Conservation (phyloP, 176 grass and related monocot genomes). For the Oryza glumipatula region DNA sequence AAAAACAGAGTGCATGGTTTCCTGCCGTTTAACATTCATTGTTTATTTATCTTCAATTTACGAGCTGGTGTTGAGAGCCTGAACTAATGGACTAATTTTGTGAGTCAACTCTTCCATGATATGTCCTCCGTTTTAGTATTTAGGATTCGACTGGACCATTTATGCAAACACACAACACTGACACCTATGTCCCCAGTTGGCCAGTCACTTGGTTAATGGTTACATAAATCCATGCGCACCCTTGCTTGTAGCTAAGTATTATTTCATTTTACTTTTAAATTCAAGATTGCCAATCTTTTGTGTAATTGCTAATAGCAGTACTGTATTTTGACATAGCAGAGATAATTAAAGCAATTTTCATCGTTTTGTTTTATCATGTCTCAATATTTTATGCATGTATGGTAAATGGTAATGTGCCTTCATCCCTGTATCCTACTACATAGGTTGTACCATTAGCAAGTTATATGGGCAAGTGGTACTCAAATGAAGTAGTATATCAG, state of each 20-base stretch:
- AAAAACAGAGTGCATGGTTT: not conserved
- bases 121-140: not conserved
- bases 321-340: not conserved
- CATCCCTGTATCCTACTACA: not conserved
- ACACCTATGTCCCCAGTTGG: not conserved
- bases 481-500: conserved; percentile 3
- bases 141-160: not conserved
- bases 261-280: conserved; percentile 3
- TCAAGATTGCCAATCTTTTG: not conserved
- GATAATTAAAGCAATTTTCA: not conserved
- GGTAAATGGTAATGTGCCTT: not conserved
- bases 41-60: conserved; percentile 7
- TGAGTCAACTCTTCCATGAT: not conserved
- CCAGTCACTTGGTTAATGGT: not conserved
- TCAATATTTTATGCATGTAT: not conserved
- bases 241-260: conserved; percentile 18
- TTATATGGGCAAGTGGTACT: not conserved
- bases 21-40: not conserved
- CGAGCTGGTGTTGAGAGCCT: not conserved
- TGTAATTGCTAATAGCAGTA: conserved; percentile 8
- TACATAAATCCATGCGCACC: not conserved
- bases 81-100: not conserved
- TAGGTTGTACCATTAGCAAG: not conserved
- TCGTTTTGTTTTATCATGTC: not conserved
- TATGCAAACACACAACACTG: not conserved